Evolutionary conservation across 345 rosid species (phyloP).

Genomic region (Lepidium didymum): DNA sequence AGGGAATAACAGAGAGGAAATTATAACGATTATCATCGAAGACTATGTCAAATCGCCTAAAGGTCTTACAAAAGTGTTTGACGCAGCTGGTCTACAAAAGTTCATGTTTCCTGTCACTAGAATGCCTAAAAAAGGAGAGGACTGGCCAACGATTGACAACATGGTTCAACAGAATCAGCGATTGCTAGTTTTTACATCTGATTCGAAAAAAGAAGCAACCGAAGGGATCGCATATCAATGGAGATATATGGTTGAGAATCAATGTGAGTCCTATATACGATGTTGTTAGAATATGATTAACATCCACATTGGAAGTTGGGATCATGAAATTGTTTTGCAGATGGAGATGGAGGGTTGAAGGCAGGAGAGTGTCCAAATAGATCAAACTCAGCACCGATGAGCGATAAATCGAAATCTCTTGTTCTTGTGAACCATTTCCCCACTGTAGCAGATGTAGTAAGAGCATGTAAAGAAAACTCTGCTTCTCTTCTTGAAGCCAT

Average conservation of each 20-base stretch:
- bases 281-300: not conserved
- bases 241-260: conserved; percentile 83
- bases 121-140: conserved; percentile 77
- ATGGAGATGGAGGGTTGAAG: conserved; percentile 75
- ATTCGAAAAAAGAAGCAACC: conserved; percentile 57
- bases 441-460: conserved; percentile 37
- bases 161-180: conserved; percentile 70
- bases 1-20: conserved; percentile 52
- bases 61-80: conserved; percentile 66
- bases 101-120: conserved; percentile 76
- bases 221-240: conserved; percentile 90
- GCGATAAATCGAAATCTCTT: conserved; percentile 50
- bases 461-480: conserved; percentile 73
- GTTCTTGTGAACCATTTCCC: conserved; percentile 76
- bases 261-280: conserved; percentile 48
- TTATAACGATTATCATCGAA: conserved; percentile 78
- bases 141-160: conserved; percentile 77
- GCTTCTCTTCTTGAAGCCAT: conserved; percentile 58
- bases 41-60: conserved; percentile 74
- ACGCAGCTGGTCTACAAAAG: conserved; percentile 59
- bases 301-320: no score
- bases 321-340: conserved; percentile 24
- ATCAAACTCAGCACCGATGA: conserved; percentile 44
- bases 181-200: conserved; percentile 82
- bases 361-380: conserved; percentile 69